Percentiles rank a stretch among this genome's conserved stretches.
Conservation (phyloP, 805 yeast species). For the Nadsonia fulvescens region DNA sequence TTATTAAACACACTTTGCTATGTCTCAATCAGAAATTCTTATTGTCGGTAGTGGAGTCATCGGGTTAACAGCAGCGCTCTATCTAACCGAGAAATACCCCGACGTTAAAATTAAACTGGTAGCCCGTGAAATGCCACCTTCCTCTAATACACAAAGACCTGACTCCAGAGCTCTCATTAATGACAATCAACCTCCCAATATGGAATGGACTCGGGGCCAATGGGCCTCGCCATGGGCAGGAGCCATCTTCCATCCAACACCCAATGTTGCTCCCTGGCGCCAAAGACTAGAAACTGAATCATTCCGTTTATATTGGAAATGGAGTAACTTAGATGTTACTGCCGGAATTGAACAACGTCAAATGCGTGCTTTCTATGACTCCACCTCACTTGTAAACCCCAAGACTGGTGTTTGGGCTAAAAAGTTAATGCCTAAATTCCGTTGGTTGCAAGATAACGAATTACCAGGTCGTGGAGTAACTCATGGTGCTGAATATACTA, state of each 20-base stretch:
- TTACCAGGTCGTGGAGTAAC: constrained; percentile 8
- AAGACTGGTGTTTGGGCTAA: constrained; percentile 6
- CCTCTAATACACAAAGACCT: background rate
- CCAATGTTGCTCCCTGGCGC: constrained; percentile 1
- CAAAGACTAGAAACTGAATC: constrained; percentile 7
- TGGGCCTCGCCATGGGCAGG: constrained; percentile 15
- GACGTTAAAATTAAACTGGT: no score
- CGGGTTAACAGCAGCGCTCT: constrained; percentile 4
- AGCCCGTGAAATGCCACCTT: constrained; percentile 3
- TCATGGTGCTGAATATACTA: constrained; percentile 9
- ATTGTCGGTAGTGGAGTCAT: constrained; percentile 5
- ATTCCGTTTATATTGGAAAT: constrained; percentile 8
- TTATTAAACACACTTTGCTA: no score
- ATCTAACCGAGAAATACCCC: no score
- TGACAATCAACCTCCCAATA: no score
- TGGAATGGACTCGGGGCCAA: constrained; percentile 4
- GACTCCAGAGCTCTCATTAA: constrained; percentile 2
- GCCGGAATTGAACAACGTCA: constrained; percentile 7
- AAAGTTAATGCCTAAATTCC: constrained; percentile 7
- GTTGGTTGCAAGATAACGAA: constrained; percentile 7
- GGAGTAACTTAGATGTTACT: constrained; percentile 8
- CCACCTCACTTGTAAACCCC: constrained; percentile 7
- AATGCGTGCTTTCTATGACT: constrained; percentile 7
- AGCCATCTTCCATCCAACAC: constrained; percentile 8
- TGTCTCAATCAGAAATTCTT: no score